phyloP scores from a whole-genome alignment of 106 monocot genomes.

The Triglochin maritima region DNA sequence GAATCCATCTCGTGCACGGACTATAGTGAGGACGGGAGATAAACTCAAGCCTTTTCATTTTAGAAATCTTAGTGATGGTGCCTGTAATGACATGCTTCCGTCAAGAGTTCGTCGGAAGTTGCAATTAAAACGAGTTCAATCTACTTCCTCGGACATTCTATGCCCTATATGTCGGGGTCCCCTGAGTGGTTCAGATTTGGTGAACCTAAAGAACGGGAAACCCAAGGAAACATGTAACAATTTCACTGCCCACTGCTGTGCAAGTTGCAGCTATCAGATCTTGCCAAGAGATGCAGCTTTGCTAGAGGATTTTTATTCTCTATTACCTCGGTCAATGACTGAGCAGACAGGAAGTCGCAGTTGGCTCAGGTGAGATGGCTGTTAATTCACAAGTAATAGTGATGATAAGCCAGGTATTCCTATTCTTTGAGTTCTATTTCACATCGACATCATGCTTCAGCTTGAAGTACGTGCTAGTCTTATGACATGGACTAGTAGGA shows the following conservation, averaged over 20 bases:
- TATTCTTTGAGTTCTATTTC: not conserved
- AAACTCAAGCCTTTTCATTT: slow-evolving; percentile 81
- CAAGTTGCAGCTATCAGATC: slow-evolving; percentile 80
- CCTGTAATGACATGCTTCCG: slow-evolving; percentile 56
- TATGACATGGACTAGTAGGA: not conserved
- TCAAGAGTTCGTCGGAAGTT: slow-evolving; percentile 66
- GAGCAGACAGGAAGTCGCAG: slow-evolving; percentile 21
- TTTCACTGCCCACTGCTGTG: slow-evolving; percentile 57
- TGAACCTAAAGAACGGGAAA: slow-evolving; percentile 15
- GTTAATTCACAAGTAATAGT: not conserved
- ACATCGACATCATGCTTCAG: not conserved
- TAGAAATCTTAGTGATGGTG: slow-evolving; percentile 46
- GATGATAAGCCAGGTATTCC: not conserved
- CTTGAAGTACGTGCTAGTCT: not conserved
- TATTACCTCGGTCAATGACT: slow-evolving; percentile 46
- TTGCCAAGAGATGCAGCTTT: slow-evolving; percentile 35
- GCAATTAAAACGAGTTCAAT: slow-evolving; percentile 27
- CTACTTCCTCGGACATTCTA: slow-evolving; percentile 35
- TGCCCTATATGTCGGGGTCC: slow-evolving; percentile 80
- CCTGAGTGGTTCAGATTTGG: slow-evolving; percentile 43
- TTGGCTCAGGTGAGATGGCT: slow-evolving; percentile 44
- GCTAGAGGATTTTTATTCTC: slow-evolving; percentile 44
- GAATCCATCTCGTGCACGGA: slow-evolving; percentile 86
- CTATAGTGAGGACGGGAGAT: slow-evolving; percentile 87
- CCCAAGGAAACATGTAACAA: slow-evolving; percentile 19